Evolutionary conservation across 2,329 filamentous ascomycete genomes (phyloP).

Genomic region (Nectriaceae sp.): DNA sequence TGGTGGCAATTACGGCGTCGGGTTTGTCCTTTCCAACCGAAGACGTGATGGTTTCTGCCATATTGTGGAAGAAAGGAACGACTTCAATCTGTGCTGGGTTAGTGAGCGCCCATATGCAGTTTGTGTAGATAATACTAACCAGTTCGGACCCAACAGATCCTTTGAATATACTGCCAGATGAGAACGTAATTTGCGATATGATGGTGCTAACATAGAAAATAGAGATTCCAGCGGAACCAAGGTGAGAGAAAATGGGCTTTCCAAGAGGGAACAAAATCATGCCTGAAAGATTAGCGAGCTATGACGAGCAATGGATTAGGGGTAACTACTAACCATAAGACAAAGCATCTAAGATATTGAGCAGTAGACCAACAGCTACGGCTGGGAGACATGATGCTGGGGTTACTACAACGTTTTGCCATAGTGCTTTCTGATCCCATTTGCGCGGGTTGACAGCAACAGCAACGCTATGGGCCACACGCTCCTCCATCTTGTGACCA

Average conservation of each 20-base stretch:
- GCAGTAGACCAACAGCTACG: constrained; percentile 81
- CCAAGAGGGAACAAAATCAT: constrained; percentile 96
- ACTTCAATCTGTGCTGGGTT: constrained; percentile 73
- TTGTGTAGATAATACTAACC: constrained; percentile 47
- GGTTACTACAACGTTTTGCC: constrained; percentile 63
- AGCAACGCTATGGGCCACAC: constrained; percentile 31
- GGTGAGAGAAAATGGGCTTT: constrained; percentile 77
- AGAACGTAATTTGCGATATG: constrained; percentile 88
- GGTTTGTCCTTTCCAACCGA: constrained; percentile 78
- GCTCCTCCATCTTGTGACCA: constrained; percentile 34
- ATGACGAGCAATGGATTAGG: neutral
- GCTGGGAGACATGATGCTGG: constrained; percentile 77
- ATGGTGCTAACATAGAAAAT: constrained; percentile 99
- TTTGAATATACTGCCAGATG: constrained; percentile 81
- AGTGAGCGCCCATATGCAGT: neutral
- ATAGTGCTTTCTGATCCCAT: constrained; percentile 71
- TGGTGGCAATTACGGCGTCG: constrained; percentile 88
- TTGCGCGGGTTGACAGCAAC: constrained; percentile 61
- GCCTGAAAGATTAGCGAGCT: constrained; percentile 46
- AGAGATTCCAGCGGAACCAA: constrained; percentile 92
- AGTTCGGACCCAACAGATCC: constrained; percentile 94
- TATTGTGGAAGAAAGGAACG: constrained; percentile 98
- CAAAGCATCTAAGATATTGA: constrained; percentile 92
- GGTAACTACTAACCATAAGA: constrained; percentile 77
- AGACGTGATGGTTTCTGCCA: constrained; percentile 85